Percentiles rank a stretch among this genome's conserved stretches.
These are phyloP conservation scores for Sicyos edulis DNA, from an alignment of 306 rosid species.

Conservation along the genomic window DNA sequence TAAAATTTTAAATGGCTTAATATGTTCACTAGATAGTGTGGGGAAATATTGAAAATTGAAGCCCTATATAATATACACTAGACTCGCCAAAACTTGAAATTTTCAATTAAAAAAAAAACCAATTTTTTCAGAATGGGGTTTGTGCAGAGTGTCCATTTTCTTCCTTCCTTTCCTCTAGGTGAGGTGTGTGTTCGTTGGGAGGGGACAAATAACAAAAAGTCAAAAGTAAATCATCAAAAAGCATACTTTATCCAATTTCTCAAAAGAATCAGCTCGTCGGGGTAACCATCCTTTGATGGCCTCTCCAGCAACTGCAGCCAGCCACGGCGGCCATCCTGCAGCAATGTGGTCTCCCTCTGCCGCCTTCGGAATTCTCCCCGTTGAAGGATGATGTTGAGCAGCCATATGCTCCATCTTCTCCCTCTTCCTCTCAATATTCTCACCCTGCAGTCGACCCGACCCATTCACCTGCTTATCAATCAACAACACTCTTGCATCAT, in stretches of 20 bases:
- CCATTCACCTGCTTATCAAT: slow-evolving; percentile 73
- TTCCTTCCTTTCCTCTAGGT: background rate
- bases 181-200: background rate
- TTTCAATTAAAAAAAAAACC: too few species aligned
- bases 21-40: too few species aligned
- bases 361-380: slow-evolving; percentile 71
- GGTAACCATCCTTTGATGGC: slow-evolving; percentile 96
- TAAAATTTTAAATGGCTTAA: too few species aligned
- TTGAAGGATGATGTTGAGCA: slow-evolving; percentile 58
- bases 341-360: slow-evolving; percentile 91
- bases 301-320: slow-evolving; percentile 94
- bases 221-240: slow-evolving; percentile 23
- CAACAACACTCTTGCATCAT: slow-evolving; percentile 54
- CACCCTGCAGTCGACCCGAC: slow-evolving; percentile 44
- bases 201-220: background rate
- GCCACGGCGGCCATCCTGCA: slow-evolving; percentile 98
- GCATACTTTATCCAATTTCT: slow-evolving; percentile 92
- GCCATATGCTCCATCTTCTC: slow-evolving; percentile 67
- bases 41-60: too few species aligned
- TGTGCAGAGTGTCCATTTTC: background rate
- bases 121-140: background rate
- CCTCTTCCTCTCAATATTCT: slow-evolving; percentile 70
- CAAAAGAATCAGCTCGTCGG: slow-evolving; percentile 91
- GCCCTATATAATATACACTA: too few species aligned
- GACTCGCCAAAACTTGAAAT: too few species aligned